Base-by-base conservation (phyloP, 768 basidiomycete species). In the Tricholoma matsutake region DNA sequence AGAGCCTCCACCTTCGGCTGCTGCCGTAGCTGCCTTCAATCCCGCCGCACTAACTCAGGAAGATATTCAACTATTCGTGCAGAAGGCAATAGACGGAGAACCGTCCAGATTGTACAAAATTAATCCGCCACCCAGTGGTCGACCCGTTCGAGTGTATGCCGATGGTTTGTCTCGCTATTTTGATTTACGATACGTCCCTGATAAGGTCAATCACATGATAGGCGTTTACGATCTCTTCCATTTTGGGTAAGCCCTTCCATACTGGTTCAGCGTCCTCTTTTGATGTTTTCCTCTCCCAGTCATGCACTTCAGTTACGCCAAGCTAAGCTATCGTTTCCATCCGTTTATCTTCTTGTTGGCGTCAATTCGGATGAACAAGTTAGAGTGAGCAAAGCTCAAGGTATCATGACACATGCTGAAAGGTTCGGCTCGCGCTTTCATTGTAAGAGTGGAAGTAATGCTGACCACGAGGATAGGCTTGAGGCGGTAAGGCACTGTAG, bases 211-310 rank as follows among this genome's bases (percentile, higher is more conserved):
- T 72, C 68, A 69, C 68, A 65, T 69, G 57, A 60, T 68, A 92
- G 91, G 91, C 13, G 96, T 98, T 10, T 99, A 98, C 69, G 97
- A 99, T 75, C 82, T 99, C 56, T 96, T 98, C 76, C 96, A 98
- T 73, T 98, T 94, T 73, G 92, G 92, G 92, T 94, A 73, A 64
- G 84, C 72, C 32, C 5, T 49, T 59, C 37, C 31, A 47, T 55
- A 64, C 34, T 13, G 20, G 20, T 52, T 55, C 61, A 53, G 14
- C 3, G 14, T 49, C 39, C 45, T 31, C 58, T 53, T 37, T 22
- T 49, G 25, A 49, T 25, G 32, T 16, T 34, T 56, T 59, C 54
- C n/a, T 47, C 35, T 47, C 35, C 56, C 71, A 96, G 95, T 5
- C 96, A 98, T 77, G 93, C 96, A 1, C 80, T 98, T 16, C 96